These are phyloP conservation scores for Zymoseptoria pseudotritici DNA, from an alignment of 2,329 filamentous ascomycete genomes.

Conservation along the genomic window DNA sequence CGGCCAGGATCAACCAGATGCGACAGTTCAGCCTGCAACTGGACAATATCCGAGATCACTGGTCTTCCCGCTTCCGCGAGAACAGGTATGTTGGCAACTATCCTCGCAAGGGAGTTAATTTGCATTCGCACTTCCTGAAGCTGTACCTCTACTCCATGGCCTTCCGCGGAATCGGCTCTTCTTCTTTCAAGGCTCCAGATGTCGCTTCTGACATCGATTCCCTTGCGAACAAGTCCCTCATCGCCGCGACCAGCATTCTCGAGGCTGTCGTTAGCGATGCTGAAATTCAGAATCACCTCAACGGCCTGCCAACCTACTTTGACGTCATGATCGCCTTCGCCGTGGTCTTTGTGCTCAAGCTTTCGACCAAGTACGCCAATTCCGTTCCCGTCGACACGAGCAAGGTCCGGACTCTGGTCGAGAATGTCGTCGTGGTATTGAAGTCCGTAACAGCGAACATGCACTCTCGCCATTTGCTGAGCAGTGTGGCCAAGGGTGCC, in stretches of 20 bases:
- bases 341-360: slow-evolving; percentile 26
- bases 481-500: slow-evolving; percentile 21
- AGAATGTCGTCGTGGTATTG: slow-evolving; percentile 20
- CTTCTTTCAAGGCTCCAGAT: slow-evolving; percentile 18
- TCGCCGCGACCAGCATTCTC: slow-evolving; percentile 23
- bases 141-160: slow-evolving; percentile 24
- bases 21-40: slow-evolving; percentile 23
- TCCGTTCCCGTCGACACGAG: slow-evolving; percentile 22
- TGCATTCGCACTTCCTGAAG: slow-evolving; percentile 25
- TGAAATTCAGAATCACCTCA: slow-evolving; percentile 24
- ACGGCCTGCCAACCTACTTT: slow-evolving; percentile 27
- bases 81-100: slow-evolving; percentile 25
- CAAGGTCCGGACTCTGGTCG: slow-evolving; percentile 20
- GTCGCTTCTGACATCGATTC: slow-evolving; percentile 25
- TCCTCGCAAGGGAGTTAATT: slow-evolving; percentile 21
- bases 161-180: slow-evolving; percentile 20
- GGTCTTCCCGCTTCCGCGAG: slow-evolving; percentile 20
- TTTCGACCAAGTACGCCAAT: slow-evolving; percentile 24
- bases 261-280: slow-evolving; percentile 19
- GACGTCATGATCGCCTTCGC: slow-evolving; percentile 28
- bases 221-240: slow-evolving; percentile 20
- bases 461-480: slow-evolving; percentile 26
- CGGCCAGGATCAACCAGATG: slow-evolving; percentile 27
- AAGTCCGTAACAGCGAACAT: slow-evolving; percentile 23
- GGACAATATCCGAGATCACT: slow-evolving; percentile 22